A percentile compares a stretch with the other conserved stretches of the same genome.
These are phyloP conservation scores for Psilocybe cyanescens DNA, from an alignment of 768 basidiomycete genomes.

Conservation along the genomic window DNA sequence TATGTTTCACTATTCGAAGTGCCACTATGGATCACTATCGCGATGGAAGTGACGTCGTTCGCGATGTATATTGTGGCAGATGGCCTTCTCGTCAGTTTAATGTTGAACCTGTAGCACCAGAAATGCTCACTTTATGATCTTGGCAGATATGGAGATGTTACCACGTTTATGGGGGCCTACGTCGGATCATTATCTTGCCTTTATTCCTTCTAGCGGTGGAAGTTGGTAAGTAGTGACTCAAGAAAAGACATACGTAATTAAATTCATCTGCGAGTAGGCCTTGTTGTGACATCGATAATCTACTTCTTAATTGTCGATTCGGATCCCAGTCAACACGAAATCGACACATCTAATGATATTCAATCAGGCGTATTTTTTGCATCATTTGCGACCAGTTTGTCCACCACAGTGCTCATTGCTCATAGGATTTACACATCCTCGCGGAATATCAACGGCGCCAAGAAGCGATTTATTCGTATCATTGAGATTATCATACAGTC, in stretches of 20 bases:
- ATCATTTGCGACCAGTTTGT: constrained; percentile 3
- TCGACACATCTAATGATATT: neutral
- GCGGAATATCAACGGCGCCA: neutral
- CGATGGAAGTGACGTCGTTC: neutral
- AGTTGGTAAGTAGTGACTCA: neutral
- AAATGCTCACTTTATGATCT: neutral
- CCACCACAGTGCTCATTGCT: neutral
- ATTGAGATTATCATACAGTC: constrained; percentile 5
- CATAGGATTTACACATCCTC: constrained; percentile 1
- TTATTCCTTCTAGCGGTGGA: neutral
- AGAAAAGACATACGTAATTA: neutral
- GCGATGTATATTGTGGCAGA: constrained; percentile 2
- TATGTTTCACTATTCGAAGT: neutral
- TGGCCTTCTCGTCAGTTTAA: constrained; percentile 3
- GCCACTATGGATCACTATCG: constrained; percentile 3
- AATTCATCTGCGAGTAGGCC: neutral
- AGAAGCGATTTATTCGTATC: neutral
- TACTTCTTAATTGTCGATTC: neutral
- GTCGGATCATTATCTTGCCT: neutral
- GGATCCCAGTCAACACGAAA: neutral
- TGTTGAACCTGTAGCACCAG: too few species aligned
- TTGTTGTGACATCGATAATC: neutral
- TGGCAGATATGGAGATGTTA: constrained; percentile 12
- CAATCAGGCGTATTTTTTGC: neutral
- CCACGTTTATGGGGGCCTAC: constrained; percentile 1